Percentiles rank a stretch among this genome's conserved stretches.
phyloP scores from a whole-genome alignment of 2,329 filamentous ascomycete genomes.

The Pseudopithomyces chartarum region DNA sequence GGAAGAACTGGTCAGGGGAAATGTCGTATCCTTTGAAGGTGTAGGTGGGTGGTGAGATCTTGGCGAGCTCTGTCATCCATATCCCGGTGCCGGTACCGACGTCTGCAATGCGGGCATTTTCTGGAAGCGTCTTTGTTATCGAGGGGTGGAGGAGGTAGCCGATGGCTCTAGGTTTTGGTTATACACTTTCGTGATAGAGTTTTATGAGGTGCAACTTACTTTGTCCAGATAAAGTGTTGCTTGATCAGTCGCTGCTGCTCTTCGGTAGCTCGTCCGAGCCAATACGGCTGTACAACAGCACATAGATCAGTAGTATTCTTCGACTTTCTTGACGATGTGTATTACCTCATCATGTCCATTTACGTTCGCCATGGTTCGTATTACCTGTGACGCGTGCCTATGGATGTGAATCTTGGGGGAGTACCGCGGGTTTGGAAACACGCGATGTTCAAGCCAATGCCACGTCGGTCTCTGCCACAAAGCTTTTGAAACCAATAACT shows the following conservation, averaged over 20 bases:
- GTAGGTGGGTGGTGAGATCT: slow-evolving; percentile 23
- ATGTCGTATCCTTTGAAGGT: slow-evolving; percentile 37
- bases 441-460: not conserved
- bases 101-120: slow-evolving; percentile 34
- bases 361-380: not conserved
- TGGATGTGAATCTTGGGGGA: not conserved
- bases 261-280: slow-evolving; percentile 29
- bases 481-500: not conserved
- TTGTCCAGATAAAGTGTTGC: slow-evolving; percentile 35
- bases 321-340: not conserved
- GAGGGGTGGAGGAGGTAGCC: slow-evolving; percentile 34
- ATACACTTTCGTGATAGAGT: not conserved
- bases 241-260: slow-evolving; percentile 35
- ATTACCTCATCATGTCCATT: slow-evolving; percentile 1
- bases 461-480: not conserved
- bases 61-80: slow-evolving; percentile 32
- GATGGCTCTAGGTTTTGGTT: slow-evolving; percentile 19
- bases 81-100: slow-evolving; percentile 38
- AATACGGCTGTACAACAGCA: slow-evolving; percentile 28
- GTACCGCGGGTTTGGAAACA: not conserved
- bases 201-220: slow-evolving; percentile 14
- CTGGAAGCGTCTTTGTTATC: slow-evolving; percentile 19
- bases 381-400: not conserved
- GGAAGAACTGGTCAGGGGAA: slow-evolving; percentile 26
- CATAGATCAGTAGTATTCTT: not conserved